A percentile compares a stretch with the other conserved stretches of the same genome.
phyloP scores from a whole-genome alignment of 2,329 filamentous ascomycete species.

The Scytalidium sp. region DNA sequence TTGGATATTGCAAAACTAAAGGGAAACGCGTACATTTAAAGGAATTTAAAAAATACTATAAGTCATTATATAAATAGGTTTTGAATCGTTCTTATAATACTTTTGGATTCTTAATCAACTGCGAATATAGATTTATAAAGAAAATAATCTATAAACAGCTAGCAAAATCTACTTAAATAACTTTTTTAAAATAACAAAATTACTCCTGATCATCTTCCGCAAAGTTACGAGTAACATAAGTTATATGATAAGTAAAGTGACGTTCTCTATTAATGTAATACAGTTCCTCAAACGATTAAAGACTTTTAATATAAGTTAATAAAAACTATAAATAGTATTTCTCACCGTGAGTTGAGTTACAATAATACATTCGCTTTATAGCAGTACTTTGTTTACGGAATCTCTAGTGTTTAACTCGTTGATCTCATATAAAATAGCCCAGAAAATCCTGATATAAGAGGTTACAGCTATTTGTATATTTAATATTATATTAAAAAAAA shows the following conservation, averaged over 20 bases:
- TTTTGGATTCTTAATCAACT: background rate
- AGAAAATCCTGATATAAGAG: constrained; percentile 7
- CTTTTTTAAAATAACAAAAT: background rate
- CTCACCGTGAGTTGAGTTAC: constrained; percentile 4
- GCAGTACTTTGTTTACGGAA: background rate
- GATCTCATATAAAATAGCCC: constrained; percentile 4
- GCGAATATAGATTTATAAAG: background rate
- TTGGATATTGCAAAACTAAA: background rate
- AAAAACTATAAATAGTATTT: constrained; percentile 7
- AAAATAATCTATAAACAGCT: constrained; percentile 2
- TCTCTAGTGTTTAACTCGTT: background rate
- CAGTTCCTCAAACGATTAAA: constrained; percentile 5
- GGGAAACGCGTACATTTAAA: background rate
- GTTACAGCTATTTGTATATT: background rate
- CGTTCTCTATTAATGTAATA: constrained; percentile 2
- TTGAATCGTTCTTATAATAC: background rate
- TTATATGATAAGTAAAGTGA: constrained; percentile 3
- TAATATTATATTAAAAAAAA: constrained; percentile 2
- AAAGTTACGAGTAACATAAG: constrained; percentile 4
- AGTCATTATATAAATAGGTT: constrained; percentile 1
- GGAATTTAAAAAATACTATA: background rate
- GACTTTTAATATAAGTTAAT: background rate
- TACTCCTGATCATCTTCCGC: constrained; percentile 6
- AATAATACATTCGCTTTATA: constrained; percentile 6
- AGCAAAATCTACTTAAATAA: background rate